Conservation (phyloP, 177 flowering plant genomes). For the Telopea speciosissima region DNA sequence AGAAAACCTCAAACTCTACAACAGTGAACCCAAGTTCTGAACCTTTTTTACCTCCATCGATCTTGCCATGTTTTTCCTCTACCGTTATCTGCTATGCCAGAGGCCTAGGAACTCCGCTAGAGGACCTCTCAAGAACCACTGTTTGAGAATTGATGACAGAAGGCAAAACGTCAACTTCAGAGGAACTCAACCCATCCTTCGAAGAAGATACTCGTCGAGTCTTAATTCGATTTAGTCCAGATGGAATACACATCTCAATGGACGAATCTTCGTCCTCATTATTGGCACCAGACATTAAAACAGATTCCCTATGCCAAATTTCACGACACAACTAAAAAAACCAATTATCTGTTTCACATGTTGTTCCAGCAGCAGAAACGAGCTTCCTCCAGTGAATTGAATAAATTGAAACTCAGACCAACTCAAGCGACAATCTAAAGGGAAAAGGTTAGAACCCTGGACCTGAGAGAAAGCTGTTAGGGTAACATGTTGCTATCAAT, state of each 20-base stretch:
- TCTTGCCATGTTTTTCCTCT: slow-evolving; percentile 16
- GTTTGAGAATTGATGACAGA: slow-evolving; percentile 15
- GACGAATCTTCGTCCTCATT: slow-evolving; percentile 15
- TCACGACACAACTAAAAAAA: too few species aligned
- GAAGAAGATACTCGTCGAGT: slow-evolving; percentile 27
- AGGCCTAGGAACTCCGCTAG: slow-evolving; percentile 25
- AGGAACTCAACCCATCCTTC: slow-evolving; percentile 17
- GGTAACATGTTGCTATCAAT: too few species aligned
- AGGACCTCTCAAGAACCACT: slow-evolving; percentile 1
- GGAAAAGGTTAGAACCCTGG: not conserved
- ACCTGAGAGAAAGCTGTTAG: not conserved
- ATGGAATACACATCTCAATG: slow-evolving; percentile 40
- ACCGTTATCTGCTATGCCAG: slow-evolving; percentile 22
- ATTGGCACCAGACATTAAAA: slow-evolving; percentile 9
- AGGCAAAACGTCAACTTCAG: slow-evolving; percentile 13
- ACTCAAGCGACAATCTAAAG: too few species aligned
- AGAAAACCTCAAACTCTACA: too few species aligned
- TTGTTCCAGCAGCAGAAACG: slow-evolving; percentile 2
- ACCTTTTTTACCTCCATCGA: slow-evolving; percentile 29
- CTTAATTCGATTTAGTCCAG: slow-evolving; percentile 61
- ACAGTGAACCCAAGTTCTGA: not conserved
- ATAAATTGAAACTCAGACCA: too few species aligned
- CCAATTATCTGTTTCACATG: not conserved
- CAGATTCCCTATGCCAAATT: not conserved
- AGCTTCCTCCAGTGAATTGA: not conserved